Evolutionary conservation across 768 basidiomycete species (phyloP).

Genomic region (Lepiota venenata): DNA sequence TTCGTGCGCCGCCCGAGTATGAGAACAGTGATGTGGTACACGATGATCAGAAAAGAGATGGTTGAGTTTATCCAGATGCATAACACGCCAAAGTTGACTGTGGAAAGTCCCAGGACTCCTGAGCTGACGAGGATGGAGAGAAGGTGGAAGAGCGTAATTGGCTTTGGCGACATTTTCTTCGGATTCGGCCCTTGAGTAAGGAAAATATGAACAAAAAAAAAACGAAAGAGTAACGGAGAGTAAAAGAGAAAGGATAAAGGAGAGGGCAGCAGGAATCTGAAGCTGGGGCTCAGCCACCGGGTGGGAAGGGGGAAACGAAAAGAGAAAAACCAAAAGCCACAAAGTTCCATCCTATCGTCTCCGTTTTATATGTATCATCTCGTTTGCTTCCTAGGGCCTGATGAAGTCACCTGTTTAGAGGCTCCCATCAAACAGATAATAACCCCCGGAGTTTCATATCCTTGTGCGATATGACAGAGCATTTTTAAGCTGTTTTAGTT

Average conservation of each 20-base stretch:
- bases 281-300: conserved; percentile 4
- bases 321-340: neutral
- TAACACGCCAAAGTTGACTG: conserved; percentile 26
- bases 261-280: neutral
- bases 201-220: no score
- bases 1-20: conserved; percentile 10
- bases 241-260: neutral
- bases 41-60: conserved; percentile 17
- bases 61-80: conserved; percentile 23
- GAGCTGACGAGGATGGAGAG: conserved; percentile 4
- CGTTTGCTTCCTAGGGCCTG: no score
- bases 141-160: neutral
- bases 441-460: no score
- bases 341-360: no score
- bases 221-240: neutral
- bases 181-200: no score
- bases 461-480: no score
- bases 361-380: neutral
- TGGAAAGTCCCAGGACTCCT: conserved; percentile 11
- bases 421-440: no score
- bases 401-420: no score
- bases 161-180: neutral
- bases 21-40: conserved; percentile 17
- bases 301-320: neutral
- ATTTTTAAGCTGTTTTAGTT: no score